phyloP scores from a whole-genome alignment of 768 basidiomycete species.

The Pulveroboletus sp. region DNA sequence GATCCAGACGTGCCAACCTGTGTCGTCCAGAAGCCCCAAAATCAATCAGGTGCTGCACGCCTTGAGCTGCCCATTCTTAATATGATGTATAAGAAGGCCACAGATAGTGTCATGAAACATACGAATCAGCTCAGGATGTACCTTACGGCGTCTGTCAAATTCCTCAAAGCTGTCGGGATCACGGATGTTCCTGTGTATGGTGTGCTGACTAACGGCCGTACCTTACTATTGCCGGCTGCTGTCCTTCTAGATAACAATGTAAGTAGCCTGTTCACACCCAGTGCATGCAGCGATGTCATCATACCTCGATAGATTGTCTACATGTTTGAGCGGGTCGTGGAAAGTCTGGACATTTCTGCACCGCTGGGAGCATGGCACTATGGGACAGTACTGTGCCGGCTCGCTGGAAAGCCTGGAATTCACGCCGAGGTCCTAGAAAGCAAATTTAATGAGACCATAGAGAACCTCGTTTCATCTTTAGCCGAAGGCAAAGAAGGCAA shows the following conservation, averaged over 20 bases:
- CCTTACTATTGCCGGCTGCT: slow-evolving; percentile 1
- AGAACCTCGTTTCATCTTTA: background rate
- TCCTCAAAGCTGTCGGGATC: slow-evolving; percentile 4
- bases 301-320: background rate
- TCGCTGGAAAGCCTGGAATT: slow-evolving; percentile 1
- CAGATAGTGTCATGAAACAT: background rate
- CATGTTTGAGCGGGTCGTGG: slow-evolving; percentile 3
- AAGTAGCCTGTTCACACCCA: background rate
- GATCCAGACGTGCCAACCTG: background rate
- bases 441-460: background rate
- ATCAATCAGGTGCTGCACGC: background rate
- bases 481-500: background rate
- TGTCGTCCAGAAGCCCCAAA: background rate
- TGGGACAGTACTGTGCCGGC: slow-evolving; percentile 5
- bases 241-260: background rate
- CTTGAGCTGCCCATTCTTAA: slow-evolving; percentile 8
- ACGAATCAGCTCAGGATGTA: slow-evolving; percentile 9
- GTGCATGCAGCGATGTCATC: background rate
- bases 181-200: slow-evolving; percentile 2
- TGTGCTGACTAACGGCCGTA: slow-evolving; percentile 4
- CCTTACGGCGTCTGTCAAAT: slow-evolving; percentile 7
- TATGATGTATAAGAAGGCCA: slow-evolving; percentile 1
- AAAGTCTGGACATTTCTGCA: slow-evolving; percentile 5
- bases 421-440: background rate
- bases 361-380: slow-evolving; percentile 10